Base-by-base conservation (phyloP, 306 rosid genomes). In the Psophocarpus tetragonolobus region DNA sequence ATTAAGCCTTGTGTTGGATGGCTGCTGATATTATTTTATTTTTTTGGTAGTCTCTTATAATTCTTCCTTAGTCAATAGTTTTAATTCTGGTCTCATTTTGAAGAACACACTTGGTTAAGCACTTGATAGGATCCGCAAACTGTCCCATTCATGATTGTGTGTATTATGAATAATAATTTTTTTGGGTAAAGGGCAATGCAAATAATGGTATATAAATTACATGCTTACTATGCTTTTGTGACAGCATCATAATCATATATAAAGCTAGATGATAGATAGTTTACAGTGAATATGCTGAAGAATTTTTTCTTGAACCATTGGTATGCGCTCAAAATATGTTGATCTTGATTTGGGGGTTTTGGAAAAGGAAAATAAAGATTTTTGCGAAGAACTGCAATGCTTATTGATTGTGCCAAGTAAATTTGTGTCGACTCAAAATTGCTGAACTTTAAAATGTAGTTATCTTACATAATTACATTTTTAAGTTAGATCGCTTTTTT, bases 391-490 rank as follows among this genome's bases (percentile, higher is more conserved):
- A 71, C 23, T 13, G 17, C 33, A 8, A 33, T 50, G 65, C 14
- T 3, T 33, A 21, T 35, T 32, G 32, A 21, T 35, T 32, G 32
- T 18, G 23, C 24, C 8, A 33, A 33, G 51, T 21, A 30, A 48
- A 44, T 39, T 77, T 33, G 29, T 9, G 39, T 47, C 76, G 4
- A 70, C 24, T 20, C 42, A 70, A 79, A 79, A 32, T 71, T 61
- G 57, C 57, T 61, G 29, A 4, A 35, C 32, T 54, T 17, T 14
- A n/a, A 54, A 58, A 51, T 24, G 20, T 44, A 36, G 56, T 61
- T 47, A 14, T 62, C 70, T 79, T 62, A 48, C 24, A 35, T 77
- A 38, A 51, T 29, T 32, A 1, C 24, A 35, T 77, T 53, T 66
- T 29, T 32, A 1, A 33, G 68, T 20, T 60, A 20, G 6, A 38